A percentile compares a stretch with the other conserved stretches of the same genome.
Evolutionary conservation across 306 rosid genomes (phyloP).

Genomic region (Trifolium repens): DNA sequence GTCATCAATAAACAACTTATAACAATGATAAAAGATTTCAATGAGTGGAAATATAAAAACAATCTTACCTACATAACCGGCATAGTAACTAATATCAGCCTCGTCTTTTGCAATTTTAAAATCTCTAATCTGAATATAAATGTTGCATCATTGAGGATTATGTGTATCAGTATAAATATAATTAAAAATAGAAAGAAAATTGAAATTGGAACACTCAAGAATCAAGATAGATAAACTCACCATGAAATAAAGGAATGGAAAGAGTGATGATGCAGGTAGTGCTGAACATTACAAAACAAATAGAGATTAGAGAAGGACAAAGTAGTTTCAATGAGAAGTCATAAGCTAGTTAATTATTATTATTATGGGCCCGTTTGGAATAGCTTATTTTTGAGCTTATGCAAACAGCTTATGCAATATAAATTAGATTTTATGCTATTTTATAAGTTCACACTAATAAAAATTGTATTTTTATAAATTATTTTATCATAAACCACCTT

Average conservation of each 20-base stretch:
- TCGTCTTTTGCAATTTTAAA: constrained; percentile 74
- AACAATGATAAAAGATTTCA: neutral
- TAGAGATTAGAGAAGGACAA: constrained; percentile 10
- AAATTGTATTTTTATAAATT: no score
- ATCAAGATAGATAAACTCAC: constrained; percentile 40
- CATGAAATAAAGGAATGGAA: constrained; percentile 61
- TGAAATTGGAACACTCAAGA: neutral
- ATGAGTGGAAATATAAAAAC: neutral
- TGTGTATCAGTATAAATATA: no score
- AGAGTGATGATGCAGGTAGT: constrained; percentile 53
- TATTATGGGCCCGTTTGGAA: no score
- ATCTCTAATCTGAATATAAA: constrained; percentile 67
- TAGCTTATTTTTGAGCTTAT: no score
- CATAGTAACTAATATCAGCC: constrained; percentile 79
- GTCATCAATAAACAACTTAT: neutral
- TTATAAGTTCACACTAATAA: no score
- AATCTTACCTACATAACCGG: constrained; percentile 77
- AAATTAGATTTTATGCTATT: no score
- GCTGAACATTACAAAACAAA: constrained; percentile 41
- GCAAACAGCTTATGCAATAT: no score
- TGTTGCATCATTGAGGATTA: constrained; percentile 14
- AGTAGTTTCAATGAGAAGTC: neutral
- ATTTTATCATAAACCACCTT: no score
- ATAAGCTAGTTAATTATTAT: neutral
- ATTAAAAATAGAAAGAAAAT: no score